Base-by-base conservation (phyloP, 352 stramenopile genomes). In the Pythium rishiriense region DNA sequence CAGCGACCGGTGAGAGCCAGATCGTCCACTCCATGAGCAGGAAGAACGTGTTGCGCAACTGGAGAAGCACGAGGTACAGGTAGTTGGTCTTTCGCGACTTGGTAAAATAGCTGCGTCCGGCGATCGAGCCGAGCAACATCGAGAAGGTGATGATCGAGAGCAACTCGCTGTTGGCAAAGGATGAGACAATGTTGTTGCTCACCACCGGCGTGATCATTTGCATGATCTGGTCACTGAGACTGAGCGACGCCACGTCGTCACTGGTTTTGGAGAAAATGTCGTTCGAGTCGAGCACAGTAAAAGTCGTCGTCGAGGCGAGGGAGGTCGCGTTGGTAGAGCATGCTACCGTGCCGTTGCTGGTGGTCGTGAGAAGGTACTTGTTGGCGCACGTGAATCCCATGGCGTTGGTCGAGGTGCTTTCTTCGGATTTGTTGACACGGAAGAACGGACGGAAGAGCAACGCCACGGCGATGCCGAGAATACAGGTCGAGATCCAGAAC, bases 21-120 rank as follows among this genome's bases (percentile, higher is more conserved):
- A 90, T 87, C 42, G 87, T 71, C 72, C 79, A 90, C 57, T 90
- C 71, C 56, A 91, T 78, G 10, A 76, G 64, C n/a, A 88, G 47
- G 51, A 91, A 90, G 57, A 91, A 82, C 15, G 79, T 80, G 69
- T 90, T 89, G 50, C 82, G 80, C 8, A 86, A 47, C 68, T 93
- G 84, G 19, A 90, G 49, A 25, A 90, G 56, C 41, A 78, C 58
- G 42, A 87, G 55, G 61, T 90, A 91, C 10, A 90, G 37, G 54
- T 88, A 90, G 45, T 88, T 88, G 21, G 85, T 68, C 4, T 54
- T 57, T 1, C 75, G 73, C 0, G 78, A 78, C 56, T 84, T 87
- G 56, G 68, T 78, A 46, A 87, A 87, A 61, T 80, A 89, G 58
- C 62, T 83, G 41, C 75, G 76, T 0, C 78, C 80, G 0, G 82